Evolutionary conservation across 805 yeast genomes (phyloP).

Genomic region (Hemisphaericaspora nanyangensis): DNA sequence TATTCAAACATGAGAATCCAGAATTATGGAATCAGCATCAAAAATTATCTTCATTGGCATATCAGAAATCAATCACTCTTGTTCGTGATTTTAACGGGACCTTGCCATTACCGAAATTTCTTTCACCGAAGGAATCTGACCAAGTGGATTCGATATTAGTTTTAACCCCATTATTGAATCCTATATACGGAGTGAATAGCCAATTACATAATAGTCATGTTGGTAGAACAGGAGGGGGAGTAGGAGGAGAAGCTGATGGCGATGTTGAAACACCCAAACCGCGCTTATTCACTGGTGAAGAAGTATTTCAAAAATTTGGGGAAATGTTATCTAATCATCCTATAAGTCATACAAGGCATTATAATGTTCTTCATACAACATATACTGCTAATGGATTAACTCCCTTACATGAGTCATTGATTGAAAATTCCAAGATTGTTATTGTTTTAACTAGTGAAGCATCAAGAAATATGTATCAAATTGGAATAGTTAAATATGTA

Average conservation of each 20-base stretch:
- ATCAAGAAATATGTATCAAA: slow-evolving; percentile 56
- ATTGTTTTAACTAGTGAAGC: slow-evolving; percentile 56
- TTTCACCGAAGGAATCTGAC: slow-evolving; percentile 22
- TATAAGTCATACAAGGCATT: slow-evolving; percentile 22
- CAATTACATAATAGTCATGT: background rate
- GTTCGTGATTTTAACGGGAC: slow-evolving; percentile 50
- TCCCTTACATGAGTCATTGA: slow-evolving; percentile 50
- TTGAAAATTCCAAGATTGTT: slow-evolving; percentile 49
- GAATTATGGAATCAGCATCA: slow-evolving; percentile 41
- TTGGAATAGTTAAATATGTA: slow-evolving; percentile 56
- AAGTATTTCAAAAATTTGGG: slow-evolving; percentile 52
- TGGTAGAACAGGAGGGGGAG: too few relatives aligned
- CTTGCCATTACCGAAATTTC: slow-evolving; percentile 44
- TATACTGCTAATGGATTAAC: slow-evolving; percentile 57
- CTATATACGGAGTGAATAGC: slow-evolving; percentile 25
- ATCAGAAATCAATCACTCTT: slow-evolving; percentile 49
- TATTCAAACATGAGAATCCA: slow-evolving; percentile 25
- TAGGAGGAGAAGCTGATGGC: slow-evolving; percentile 6
- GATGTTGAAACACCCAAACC: slow-evolving; percentile 5
- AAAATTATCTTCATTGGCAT: slow-evolving; percentile 41
- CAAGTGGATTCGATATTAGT: slow-evolving; percentile 26
- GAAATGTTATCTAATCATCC: slow-evolving; percentile 37
- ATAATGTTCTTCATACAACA: slow-evolving; percentile 52
- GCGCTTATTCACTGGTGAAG: slow-evolving; percentile 42
- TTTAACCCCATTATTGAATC: slow-evolving; percentile 36